Base-by-base conservation (phyloP, 257 asterid species). In the Nyctanthes arbortristis region DNA sequence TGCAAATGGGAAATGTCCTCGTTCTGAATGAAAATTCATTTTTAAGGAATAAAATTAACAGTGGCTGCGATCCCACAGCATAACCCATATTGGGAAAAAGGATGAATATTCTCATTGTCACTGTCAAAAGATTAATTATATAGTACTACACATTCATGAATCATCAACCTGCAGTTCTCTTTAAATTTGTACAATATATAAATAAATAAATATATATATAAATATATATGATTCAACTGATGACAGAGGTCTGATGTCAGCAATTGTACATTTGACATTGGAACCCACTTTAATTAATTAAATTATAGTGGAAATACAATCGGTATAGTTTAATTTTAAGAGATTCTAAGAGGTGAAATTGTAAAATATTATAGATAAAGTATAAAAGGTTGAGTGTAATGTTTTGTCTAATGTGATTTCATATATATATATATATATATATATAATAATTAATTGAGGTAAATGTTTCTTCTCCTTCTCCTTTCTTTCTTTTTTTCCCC, bases 61-160 rank as follows among this genome's bases (percentile, higher is more conserved):
- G 6, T 49, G 14, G 58, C 58, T 49, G 58, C 58, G 30, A 49
- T 49, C 58, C 58, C 58, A 49, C 30, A 49, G 58, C 58, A 22
- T 49, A 49, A 49, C 20, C 58, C 29, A 49, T 5, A 47, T 4
- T 47, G 56, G 28, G 40, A 47, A 47, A n/a, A 47, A 47, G 8
- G 28, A 18, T n/a, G 10, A 47, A 47, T 47, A 47, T 47, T 47
- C 56, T 47, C 56, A 47, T 47, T 47, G 56, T 7, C 28, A 47
- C 0, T 47, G 56, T 47, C 27, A 47, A 11, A 47, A 45, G 24
- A 45, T 45, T 45, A n/a, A 45, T 45, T 45, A 7, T 18, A 47
- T 3, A n/a, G 10, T 5, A 5, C 10, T 1, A 47, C 1, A 18
- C 1, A 29, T 49, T 20, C 30, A 49, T 49, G 58, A 49, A 49